Evolutionary conservation across 2,329 filamentous ascomycete species (phyloP).

Genomic region (Penicillium hordei): DNA sequence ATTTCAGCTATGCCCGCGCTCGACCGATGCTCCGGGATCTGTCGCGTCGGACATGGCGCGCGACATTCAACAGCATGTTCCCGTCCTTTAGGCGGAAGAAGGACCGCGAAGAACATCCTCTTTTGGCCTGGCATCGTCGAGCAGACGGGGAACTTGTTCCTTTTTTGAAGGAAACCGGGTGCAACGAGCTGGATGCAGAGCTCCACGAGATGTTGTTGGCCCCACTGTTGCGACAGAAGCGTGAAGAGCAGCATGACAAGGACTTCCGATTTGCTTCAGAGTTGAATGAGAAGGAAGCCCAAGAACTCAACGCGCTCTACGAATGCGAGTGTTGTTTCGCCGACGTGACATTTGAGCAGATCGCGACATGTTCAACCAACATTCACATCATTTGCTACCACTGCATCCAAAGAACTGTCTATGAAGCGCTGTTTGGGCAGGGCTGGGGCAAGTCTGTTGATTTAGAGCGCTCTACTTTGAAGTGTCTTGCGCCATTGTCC

Average conservation of each 20-base stretch:
- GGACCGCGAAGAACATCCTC: constrained; percentile 41
- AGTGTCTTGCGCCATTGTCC: constrained; percentile 75
- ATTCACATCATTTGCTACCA: constrained; percentile 57
- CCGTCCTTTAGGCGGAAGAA: constrained; percentile 45
- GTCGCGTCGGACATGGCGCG: constrained; percentile 47
- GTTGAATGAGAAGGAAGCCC: constrained; percentile 46
- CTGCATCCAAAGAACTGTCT: constrained; percentile 78
- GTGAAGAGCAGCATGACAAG: constrained; percentile 37
- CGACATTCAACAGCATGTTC: constrained; percentile 44
- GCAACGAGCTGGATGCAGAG: constrained; percentile 46
- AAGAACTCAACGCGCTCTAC: constrained; percentile 43
- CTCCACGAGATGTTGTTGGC: constrained; percentile 39
- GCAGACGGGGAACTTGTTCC: constrained; percentile 35
- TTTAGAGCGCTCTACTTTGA: constrained; percentile 68
- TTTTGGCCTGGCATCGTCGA: constrained; percentile 41
- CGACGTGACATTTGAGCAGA: constrained; percentile 50
- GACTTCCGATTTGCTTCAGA: constrained; percentile 44
- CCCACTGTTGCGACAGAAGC: constrained; percentile 38
- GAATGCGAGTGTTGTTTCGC: constrained; percentile 52
- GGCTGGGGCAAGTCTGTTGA: constrained; percentile 83
- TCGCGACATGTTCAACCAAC: constrained; percentile 45
- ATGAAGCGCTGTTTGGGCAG: constrained; percentile 89
- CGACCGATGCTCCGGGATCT: constrained; percentile 46
- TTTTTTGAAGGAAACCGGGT: constrained; percentile 44
- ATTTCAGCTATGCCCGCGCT: constrained; percentile 47